Evolutionary conservation across 2,329 filamentous ascomycete genomes (phyloP), one percentile per base, ranked within the genome.

Genomic region (Colletotrichum siamense): DNA sequence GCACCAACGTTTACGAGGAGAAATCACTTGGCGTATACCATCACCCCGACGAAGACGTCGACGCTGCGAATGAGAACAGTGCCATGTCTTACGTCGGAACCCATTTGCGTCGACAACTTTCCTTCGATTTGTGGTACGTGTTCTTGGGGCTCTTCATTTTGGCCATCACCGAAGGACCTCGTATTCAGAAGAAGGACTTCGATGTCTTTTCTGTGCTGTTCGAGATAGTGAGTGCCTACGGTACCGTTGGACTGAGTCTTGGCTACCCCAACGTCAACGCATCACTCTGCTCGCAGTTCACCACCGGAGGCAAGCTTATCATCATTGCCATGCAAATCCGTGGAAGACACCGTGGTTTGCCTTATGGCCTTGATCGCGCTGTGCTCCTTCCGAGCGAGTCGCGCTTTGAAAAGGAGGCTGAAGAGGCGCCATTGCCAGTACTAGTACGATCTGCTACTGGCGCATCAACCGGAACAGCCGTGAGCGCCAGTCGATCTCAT

Each of bases 121-220:
- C 96, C 70, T 99, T 99, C 86, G 97, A 99, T 85, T 85, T 99
- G 84, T 99, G 97, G 97, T 99, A 96, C 81, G 94, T 99, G 74
- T 98, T 98, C 82, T 84, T 99, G 26, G 97, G 97, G 1, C 92
- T 98, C 80, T 99, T 99, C 86, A 91, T 99, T 82, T 94, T 99
- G 81, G 91, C 94, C 77, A 98, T 99, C 80, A 93, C 95, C 34
- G 98, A 99, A 86, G 96, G 96, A 6, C 73, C 81, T 9, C 92
- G 93, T 18, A 88, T 99, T 15, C 88, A 94, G 82, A 90, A 81
- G 5, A 84, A 85, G 36, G 87, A 93, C 5, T 95, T 96, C 80
- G 90, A 92, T 73, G 87, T 95, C 83, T 96, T 95, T 82, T 86
- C 89, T 8, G 88, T 93, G 8, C 88, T 98, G 5, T 98, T 98